Evolutionary conservation across 345 rosid genomes (phyloP), one percentile per base, ranked within the genome.

Genomic region (Heritiera littoralis): DNA sequence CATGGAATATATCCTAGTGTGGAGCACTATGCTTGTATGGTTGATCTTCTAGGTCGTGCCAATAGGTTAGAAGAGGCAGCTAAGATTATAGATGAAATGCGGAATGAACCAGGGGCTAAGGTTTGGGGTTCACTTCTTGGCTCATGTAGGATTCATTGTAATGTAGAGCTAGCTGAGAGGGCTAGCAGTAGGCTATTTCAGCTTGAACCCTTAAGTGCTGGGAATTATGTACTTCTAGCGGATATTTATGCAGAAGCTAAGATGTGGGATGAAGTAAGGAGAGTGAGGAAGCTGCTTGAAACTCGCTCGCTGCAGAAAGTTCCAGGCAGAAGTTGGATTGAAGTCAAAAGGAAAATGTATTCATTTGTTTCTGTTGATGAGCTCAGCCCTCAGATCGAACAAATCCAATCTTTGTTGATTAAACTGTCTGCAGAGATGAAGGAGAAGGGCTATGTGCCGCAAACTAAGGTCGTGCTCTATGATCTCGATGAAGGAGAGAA

Each of bases 11-110:
- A 77, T 69, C 98, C 99, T 58, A 83, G 83, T 17, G 87, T 89
- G 46, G 97, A 93, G 88, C 99, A 95, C 85, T 95, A 95, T 80
- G 98, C 99, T 79, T 88, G 96, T 81, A 93, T 95, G 98, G 99
- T 95, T 75, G 99, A 93, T 86, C 94, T 95, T 60, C 92, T 92
- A 76, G 97, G 99, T 43, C 90, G 99, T 72, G 94, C 98, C n/a
- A 93, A 92, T 81, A 84, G 87, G 86, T 83, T 95, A 80, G 90
- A 88, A 49, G 96, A 90, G 83, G 99, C 99, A 28, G 90, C 88
- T 79, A 87, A 86, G 83, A 84, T 95, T 49, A 85, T 90, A 18
- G 88, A 81, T 64, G 92, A 87, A 17, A 92, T 95, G 96, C 87
- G 94, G 78, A 84, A 80, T 60, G 91, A 89, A 69, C 96, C 97